Evolutionary conservation across 2,329 filamentous ascomycete species (phyloP).

Genomic region (Colletotrichum sp.): DNA sequence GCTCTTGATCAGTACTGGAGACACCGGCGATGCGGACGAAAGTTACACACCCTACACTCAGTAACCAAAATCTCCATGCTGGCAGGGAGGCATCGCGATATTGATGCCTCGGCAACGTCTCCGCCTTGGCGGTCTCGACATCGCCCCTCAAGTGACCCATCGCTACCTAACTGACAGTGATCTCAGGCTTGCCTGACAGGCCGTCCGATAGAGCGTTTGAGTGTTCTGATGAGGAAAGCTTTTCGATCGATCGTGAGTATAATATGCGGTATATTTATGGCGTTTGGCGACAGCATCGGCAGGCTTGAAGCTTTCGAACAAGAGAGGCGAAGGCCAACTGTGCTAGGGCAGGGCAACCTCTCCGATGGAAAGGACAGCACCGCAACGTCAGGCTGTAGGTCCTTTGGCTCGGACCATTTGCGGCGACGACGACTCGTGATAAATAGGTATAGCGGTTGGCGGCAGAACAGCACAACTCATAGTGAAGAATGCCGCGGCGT

Average conservation of each 20-base stretch:
- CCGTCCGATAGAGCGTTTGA: not conserved
- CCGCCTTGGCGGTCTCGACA: not conserved
- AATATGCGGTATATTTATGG: not conserved
- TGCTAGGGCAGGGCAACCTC: not conserved
- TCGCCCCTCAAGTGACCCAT: not conserved
- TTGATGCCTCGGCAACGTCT: not conserved
- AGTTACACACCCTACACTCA: slow-evolving; percentile 34
- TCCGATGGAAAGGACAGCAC: not conserved
- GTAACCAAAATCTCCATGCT: slow-evolving; percentile 34
- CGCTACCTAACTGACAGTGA: not conserved
- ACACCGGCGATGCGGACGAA: not conserved
- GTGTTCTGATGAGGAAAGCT: not conserved
- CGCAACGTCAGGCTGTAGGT: not conserved
- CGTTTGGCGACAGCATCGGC: not conserved
- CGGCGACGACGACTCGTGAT: not conserved
- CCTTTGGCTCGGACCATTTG: not conserved
- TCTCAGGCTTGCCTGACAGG: not conserved
- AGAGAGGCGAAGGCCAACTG: not conserved
- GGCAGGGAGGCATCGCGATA: slow-evolving; percentile 25
- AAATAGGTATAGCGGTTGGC: not conserved
- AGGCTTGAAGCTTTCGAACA: not conserved
- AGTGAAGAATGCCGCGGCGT: not conserved
- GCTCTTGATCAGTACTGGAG: not conserved
- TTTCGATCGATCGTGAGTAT: not conserved
- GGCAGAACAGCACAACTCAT: slow-evolving; percentile 2